phyloP scores from a whole-genome alignment of 192 early-diverging fungal genomes.

The Backusella luteola region DNA sequence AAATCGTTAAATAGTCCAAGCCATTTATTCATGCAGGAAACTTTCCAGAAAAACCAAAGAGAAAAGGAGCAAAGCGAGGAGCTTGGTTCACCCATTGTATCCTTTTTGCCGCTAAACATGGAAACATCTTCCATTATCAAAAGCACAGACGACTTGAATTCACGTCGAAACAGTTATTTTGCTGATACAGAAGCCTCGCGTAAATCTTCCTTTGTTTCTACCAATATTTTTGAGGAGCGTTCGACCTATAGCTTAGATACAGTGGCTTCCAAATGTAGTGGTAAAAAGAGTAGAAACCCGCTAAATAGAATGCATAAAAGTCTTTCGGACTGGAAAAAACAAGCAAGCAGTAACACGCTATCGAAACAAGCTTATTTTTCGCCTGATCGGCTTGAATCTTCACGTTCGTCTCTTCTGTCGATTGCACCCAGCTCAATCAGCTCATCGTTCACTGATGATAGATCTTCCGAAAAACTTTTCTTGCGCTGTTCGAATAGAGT shows the following conservation, averaged over 20 bases:
- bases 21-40: not conserved
- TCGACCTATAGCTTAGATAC: not conserved
- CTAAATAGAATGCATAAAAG: not conserved
- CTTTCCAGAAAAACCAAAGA: not conserved
- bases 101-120: not conserved
- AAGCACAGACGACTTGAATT: not conserved
- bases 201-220: not conserved
- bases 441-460: not conserved
- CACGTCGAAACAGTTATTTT: not conserved
- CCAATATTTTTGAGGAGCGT: not conserved
- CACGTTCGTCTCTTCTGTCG: not conserved
- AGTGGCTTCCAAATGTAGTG: not conserved
- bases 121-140: constrained; percentile 1
- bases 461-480: not conserved
- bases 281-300: not conserved
- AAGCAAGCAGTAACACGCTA: not conserved
- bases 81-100: not conserved
- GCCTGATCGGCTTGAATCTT: not conserved
- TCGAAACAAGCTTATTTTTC: not conserved
- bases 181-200: not conserved
- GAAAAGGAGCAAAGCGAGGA: not conserved
- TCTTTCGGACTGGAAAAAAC: not conserved
- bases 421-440: not conserved
- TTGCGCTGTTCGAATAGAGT: not conserved
- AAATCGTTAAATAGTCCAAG: not conserved